These are phyloP conservation scores for Hirschfeldia incana DNA, from an alignment of 345 rosid genomes.

Conservation along the genomic window DNA sequence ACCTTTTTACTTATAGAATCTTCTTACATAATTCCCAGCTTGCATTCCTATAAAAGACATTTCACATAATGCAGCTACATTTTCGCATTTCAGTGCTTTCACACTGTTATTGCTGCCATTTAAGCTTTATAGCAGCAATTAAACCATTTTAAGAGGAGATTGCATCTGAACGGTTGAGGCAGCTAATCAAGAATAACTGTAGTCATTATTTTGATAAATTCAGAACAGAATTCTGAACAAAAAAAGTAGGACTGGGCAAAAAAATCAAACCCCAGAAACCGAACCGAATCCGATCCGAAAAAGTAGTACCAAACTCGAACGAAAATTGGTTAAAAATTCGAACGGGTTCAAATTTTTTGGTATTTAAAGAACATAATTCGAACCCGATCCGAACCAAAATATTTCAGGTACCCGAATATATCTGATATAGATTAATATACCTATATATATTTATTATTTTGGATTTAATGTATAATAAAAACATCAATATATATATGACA, in stretches of 20 bases:
- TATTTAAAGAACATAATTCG: too few relatives aligned
- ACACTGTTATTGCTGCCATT: neutral
- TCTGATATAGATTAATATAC: too few relatives aligned
- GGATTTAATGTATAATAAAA: too few relatives aligned
- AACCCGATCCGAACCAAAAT: too few relatives aligned
- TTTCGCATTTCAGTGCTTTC: constrained; percentile 29
- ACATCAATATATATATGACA: too few relatives aligned
- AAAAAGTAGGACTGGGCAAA: too few relatives aligned
- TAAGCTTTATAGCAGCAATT: constrained; percentile 6
- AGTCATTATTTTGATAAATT: neutral
- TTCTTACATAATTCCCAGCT: constrained; percentile 30
- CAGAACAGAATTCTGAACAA: neutral
- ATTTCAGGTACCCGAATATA: too few relatives aligned
- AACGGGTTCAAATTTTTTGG: too few relatives aligned
- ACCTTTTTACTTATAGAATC: constrained; percentile 14
- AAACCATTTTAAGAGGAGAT: neutral
- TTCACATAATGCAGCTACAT: constrained; percentile 19
- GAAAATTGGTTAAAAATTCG: too few relatives aligned
- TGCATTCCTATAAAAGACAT: constrained; percentile 33
- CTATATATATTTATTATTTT: too few relatives aligned
- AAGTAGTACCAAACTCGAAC: too few relatives aligned
- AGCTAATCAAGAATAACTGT: neutral
- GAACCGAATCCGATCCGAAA: too few relatives aligned
- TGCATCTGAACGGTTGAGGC: neutral
- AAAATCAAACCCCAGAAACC: neutral